Base-by-base conservation (phyloP, 1,284 basidiomycete species). In the Vanrija sp. region DNA sequence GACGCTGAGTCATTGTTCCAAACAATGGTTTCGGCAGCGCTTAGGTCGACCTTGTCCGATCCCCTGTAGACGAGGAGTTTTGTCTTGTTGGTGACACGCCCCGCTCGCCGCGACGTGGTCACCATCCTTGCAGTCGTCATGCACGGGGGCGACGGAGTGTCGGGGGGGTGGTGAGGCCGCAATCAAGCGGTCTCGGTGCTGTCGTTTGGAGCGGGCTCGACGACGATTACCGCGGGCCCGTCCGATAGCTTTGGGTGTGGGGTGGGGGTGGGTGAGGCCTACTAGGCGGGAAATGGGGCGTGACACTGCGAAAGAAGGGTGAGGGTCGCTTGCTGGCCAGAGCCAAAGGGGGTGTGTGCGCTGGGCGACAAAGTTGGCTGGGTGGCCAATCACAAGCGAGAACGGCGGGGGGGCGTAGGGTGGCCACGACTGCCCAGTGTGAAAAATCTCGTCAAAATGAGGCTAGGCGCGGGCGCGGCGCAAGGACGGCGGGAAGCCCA, bases 41-140 rank as follows among this genome's bases (percentile, higher is more conserved):
- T 63, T 59, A 86, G 81, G 54, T 88, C 85, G 71, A 89, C 80
- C 61, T 86, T 82, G 75, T 90, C 87, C 48, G 85, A 84, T 71
- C 90, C 89, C 78, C 88, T 82, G 73, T 84, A 80, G 78, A 92
- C 85, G 78, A 85, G 85, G 69, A 92, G 85, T 61, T 87, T 85
- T 67, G 87, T 89, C 81, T 91, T 92, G 80, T 90, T 89, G 76
- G 87, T 91, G 78, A 92, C 86, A 73, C 89, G 59, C 25, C 68
- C 71, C 19, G 69, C 70, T 24, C 72, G 57, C 44, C 72, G 55
- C n/a, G 67, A 68, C 37, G 72, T 68, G 57, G 69, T 67, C 46
- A 68, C 69, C 66, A 72, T 65, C 52, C 54, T 51, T 41, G 42
- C 49, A 37, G 49, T 41, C 38, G 54, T 47, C 57, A 59, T 59